Conservation (phyloP, 2,329 filamentous ascomycete species). For the Penicillium rolfsii region DNA sequence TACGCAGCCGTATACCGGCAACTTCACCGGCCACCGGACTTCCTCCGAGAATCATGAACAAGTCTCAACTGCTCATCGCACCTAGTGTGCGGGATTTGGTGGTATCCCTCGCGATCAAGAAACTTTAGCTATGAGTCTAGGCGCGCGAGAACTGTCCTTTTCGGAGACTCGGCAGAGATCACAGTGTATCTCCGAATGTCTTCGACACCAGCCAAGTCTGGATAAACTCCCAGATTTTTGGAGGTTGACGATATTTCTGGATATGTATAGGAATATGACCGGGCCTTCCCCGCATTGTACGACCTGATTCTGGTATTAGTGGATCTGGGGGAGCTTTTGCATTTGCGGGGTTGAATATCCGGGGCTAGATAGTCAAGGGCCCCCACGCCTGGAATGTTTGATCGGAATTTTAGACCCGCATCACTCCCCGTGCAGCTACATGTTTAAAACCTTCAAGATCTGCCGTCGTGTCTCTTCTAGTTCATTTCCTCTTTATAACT, state of each 20-base stretch:
- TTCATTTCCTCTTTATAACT: no score
- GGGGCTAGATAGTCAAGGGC: background rate
- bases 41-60: background rate
- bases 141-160: background rate
- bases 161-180: background rate
- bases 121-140: background rate
- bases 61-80: background rate
- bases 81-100: background rate
- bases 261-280: slow-evolving; percentile 9
- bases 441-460: background rate
- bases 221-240: slow-evolving; percentile 1
- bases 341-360: slow-evolving; percentile 10
- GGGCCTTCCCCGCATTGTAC: slow-evolving; percentile 24
- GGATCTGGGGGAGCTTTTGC: slow-evolving; percentile 7
- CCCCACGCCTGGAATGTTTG: background rate
- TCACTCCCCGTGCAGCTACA: background rate
- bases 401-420: background rate
- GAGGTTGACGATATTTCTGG: slow-evolving; percentile 5
- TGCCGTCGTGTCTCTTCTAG: background rate
- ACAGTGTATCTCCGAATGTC: slow-evolving; percentile 8
- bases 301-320: background rate
- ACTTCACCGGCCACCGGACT: background rate
- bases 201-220: slow-evolving; percentile 21
- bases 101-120: background rate
- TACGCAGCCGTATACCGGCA: background rate